Evolutionary conservation across 306 rosid genomes (phyloP).

Genomic region (Sicyos edulis): DNA sequence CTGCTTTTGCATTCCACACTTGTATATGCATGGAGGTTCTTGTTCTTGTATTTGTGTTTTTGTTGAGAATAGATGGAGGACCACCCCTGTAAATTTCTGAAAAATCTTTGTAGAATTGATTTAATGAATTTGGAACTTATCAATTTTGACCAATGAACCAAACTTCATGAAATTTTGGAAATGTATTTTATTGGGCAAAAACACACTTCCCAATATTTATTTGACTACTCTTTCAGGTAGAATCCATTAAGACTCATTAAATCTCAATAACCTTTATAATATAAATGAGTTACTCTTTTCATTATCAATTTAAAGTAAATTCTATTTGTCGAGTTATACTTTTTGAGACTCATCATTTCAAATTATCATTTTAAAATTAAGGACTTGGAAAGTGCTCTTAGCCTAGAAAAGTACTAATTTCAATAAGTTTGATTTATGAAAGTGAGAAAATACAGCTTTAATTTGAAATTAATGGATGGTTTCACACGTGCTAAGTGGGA

Average conservation of each 20-base stretch:
- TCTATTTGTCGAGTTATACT: too few relatives aligned
- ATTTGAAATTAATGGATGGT: neutral
- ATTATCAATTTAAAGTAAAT: too few relatives aligned
- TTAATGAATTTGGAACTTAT: slow-evolving; percentile 3
- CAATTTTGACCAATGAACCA: neutral
- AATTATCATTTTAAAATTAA: too few relatives aligned
- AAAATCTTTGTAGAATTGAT: neutral
- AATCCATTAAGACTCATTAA: too few relatives aligned
- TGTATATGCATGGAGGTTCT: slow-evolving; percentile 11
- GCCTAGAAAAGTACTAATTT: neutral
- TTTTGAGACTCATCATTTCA: neutral
- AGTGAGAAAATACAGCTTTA: neutral
- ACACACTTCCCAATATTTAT: too few relatives aligned
- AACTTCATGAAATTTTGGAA: neutral
- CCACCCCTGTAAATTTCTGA: neutral
- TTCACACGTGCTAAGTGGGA: slow-evolving; percentile 5
- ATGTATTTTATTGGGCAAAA: neutral
- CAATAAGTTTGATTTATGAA: neutral
- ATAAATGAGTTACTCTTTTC: too few relatives aligned
- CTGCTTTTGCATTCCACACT: slow-evolving; percentile 8
- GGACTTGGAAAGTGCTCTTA: neutral
- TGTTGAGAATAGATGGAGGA: slow-evolving; percentile 9
- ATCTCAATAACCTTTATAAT: too few relatives aligned
- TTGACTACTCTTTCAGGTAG: too few relatives aligned
- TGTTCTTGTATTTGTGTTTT: slow-evolving; percentile 9